Evolutionary conservation across 345 rosid genomes (phyloP), one percentile per base, ranked within the genome.

Genomic region (Heritiera fomes): DNA sequence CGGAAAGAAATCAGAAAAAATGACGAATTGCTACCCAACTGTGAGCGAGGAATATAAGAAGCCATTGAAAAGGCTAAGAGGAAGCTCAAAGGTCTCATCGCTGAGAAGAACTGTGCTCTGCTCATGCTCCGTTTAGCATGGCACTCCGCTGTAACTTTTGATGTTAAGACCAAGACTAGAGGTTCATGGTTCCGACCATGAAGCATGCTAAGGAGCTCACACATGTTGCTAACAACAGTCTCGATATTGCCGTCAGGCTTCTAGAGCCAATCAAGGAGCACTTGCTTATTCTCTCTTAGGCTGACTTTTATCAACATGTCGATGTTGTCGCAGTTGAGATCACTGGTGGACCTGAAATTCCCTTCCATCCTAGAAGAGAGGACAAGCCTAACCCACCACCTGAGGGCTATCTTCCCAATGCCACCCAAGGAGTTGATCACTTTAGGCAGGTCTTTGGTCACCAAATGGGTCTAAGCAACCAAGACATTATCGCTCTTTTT

Each of bases 61-160:
- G 90, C 91, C 15, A 68, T 96, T 9, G 95, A 91, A 78, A 96
- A 94, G 83, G 87, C 89, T 56, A 96, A 80, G 93, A 91, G 77
- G 86, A 96, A 91, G 90, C 95, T 96, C 52, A 89, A 97, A 72
- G 98, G 92, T 17, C 49, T 92, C 79, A 94, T 96, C 79, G 93
- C 97, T 34, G 97, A 92, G 83, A 96, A 94, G 89, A 85, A 85
- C 80, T 94, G 99, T 67, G 99, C 98, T 80, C 99, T 98, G 0
- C 68, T 96, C 84, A 94, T 96, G 93, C 97, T 96, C 76, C 92
- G 99, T 69, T 49, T 96, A 53, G 99, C 97, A 46, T 93, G 99
- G 99, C 99, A 95, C 90, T 92, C 99, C 2, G 97, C 99, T 62
- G 99, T 98, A 56, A 95, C 99, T 1, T 95, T 73, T 67, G 99